Percentiles rank a stretch among this genome's conserved stretches.
Evolutionary conservation across 257 asterid species (phyloP).

Genomic region (Solanum arcanum): DNA sequence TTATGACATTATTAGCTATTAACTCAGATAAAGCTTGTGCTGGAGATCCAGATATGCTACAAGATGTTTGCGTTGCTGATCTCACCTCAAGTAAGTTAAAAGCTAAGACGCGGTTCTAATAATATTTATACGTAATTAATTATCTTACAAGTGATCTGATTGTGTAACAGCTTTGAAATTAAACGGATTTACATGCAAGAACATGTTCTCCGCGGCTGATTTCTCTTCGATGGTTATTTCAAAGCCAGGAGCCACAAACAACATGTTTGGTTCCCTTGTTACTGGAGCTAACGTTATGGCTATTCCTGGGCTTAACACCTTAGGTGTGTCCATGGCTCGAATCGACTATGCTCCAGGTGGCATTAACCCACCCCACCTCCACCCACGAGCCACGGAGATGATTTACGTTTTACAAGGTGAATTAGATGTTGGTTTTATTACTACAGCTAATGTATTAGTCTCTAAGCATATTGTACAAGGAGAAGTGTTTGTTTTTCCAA

Average conservation of each 20-base stretch:
- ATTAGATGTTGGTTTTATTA: slow-evolving; percentile 77
- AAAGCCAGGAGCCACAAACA: slow-evolving; percentile 54
- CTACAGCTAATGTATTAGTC: slow-evolving; percentile 55
- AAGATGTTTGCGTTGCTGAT: slow-evolving; percentile 61
- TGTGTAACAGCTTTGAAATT: slow-evolving; percentile 36
- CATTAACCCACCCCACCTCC: slow-evolving; percentile 73
- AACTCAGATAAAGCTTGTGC: slow-evolving; percentile 9
- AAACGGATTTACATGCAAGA: slow-evolving; percentile 59
- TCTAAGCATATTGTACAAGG: slow-evolving; percentile 53
- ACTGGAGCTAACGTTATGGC: slow-evolving; percentile 55
- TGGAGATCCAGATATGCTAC: slow-evolving; percentile 45
- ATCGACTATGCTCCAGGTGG: slow-evolving; percentile 83
- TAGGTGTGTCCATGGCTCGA: slow-evolving; percentile 66
- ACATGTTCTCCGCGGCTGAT: slow-evolving; percentile 39
- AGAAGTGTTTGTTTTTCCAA: slow-evolving; percentile 51
- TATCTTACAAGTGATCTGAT: background rate
- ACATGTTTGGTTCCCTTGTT: slow-evolving; percentile 41
- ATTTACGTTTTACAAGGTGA: slow-evolving; percentile 55
- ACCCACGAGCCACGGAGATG: slow-evolving; percentile 85
- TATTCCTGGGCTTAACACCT: slow-evolving; percentile 77
- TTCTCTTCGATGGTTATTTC: slow-evolving; percentile 40
- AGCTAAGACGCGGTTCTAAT: background rate
- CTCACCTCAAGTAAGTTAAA: slow-evolving; percentile 27
- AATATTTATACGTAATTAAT: background rate
- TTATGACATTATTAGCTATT: background rate